These are phyloP conservation scores for Cicer judaicum DNA, from an alignment of 306 rosid species.

Conservation along the genomic window DNA sequence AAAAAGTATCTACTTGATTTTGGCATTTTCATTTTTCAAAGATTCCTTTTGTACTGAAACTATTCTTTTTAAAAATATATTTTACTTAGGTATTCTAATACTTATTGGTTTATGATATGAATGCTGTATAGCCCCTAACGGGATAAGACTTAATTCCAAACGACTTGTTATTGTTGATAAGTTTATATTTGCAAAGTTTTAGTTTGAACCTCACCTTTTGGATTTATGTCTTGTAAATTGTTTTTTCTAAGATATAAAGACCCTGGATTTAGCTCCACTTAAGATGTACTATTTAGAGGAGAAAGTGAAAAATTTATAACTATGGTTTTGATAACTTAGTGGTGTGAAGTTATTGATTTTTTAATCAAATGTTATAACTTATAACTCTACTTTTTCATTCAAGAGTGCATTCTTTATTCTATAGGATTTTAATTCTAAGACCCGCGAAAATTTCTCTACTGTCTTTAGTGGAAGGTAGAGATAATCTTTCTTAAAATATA, in stretches of 20 bases:
- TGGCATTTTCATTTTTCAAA: slow-evolving; percentile 4
- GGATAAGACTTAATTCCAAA: not conserved
- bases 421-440: not conserved
- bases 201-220: not conserved
- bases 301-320: not conserved
- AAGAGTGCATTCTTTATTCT: not conserved
- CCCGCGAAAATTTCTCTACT: not conserved
- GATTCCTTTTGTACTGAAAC: not conserved
- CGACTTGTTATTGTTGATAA: slow-evolving; percentile 4
- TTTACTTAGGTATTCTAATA: not conserved
- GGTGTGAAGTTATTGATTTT: not conserved
- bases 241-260: not conserved
- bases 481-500: not conserved
- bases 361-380: not conserved
- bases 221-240: not conserved
- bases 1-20: not conserved
- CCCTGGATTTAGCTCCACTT: not conserved
- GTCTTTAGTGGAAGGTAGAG: not conserved
- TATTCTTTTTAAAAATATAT: not conserved
- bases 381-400: not conserved
- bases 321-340: not conserved
- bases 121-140: not conserved
- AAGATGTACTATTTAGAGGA: not conserved
- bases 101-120: slow-evolving; percentile 14
- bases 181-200: not conserved